phyloP scores from a whole-genome alignment of 306 rosid species.

The Datisca glomerata region DNA sequence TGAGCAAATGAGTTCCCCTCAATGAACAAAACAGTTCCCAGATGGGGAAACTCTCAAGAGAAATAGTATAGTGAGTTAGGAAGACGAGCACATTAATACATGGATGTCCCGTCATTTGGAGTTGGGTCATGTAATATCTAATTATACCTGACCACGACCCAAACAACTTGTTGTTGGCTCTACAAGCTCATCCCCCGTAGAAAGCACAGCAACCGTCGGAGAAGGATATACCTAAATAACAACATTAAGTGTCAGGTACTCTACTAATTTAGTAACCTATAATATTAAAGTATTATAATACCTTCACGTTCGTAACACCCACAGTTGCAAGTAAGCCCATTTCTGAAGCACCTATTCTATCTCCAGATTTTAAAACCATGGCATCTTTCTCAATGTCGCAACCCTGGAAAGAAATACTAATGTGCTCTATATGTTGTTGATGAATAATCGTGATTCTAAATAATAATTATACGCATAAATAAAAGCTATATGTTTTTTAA shows the following conservation, averaged over 20 bases:
- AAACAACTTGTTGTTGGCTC: conserved; percentile 52
- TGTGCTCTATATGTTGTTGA: too few species aligned
- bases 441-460: too few species aligned
- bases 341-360: conserved; percentile 74
- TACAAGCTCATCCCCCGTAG: conserved; percentile 91
- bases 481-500: too few species aligned
- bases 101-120: too few species aligned
- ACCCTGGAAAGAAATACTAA: conserved; percentile 38
- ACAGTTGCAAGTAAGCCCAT: conserved; percentile 88
- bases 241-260: conserved; percentile 11
- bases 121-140: neutral
- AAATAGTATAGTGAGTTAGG: too few species aligned
- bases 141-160: conserved; percentile 67
- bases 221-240: conserved; percentile 55
- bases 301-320: conserved; percentile 74
- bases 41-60: too few species aligned
- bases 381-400: conserved; percentile 63
- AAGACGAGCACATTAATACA: too few species aligned
- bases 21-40: neutral
- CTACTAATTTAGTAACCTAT: conserved; percentile 2
- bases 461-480: too few species aligned
- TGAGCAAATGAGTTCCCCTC: too few species aligned
- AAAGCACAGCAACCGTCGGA: conserved; percentile 71
- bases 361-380: conserved; percentile 61
- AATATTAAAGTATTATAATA: too few species aligned